These are phyloP conservation scores for Pisolithus microcarpus DNA, from an alignment of 768 basidiomycete species.

Conservation along the genomic window DNA sequence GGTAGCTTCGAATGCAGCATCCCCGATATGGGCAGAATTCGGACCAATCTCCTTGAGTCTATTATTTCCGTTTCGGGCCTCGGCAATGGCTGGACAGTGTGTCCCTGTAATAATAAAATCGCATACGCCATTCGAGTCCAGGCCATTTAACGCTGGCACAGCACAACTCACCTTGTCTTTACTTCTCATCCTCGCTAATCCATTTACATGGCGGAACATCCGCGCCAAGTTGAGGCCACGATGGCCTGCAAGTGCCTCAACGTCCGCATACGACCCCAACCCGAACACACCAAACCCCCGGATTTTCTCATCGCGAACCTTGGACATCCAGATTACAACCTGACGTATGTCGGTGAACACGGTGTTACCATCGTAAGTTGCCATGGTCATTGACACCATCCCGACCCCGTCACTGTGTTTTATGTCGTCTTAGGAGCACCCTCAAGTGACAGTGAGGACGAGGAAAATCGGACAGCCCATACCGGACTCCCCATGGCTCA, in stretches of 20 bases:
- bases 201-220: conserved; percentile 17
- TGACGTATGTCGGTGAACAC: conserved; percentile 58
- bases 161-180: conserved; percentile 11
- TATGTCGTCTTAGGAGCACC: conserved; percentile 43
- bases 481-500: conserved; percentile 40
- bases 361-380: conserved; percentile 58
- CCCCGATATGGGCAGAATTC: no score
- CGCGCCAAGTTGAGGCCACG: conserved; percentile 10
- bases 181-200: conserved; percentile 12
- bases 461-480: conserved; percentile 40
- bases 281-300: conserved; percentile 23
- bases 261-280: conserved; percentile 44
- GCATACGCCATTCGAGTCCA: conserved; percentile 9
- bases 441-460: conserved; percentile 62
- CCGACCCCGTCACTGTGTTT: conserved; percentile 5
- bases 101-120: conserved; percentile 25
- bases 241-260: conserved; percentile 71
- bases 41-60: no score
- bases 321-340: conserved; percentile 36
- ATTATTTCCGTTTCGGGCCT: neutral
- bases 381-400: neutral
- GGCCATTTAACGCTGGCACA: conserved; percentile 22
- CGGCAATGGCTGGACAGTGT: conserved; percentile 12
- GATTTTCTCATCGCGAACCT: conserved; percentile 25
- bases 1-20: no score